Percentiles rank a stretch among this genome's conserved stretches.
Evolutionary conservation across 441 rosid genomes (phyloP).

Genomic region (Pelargonium myrrhifolium): DNA sequence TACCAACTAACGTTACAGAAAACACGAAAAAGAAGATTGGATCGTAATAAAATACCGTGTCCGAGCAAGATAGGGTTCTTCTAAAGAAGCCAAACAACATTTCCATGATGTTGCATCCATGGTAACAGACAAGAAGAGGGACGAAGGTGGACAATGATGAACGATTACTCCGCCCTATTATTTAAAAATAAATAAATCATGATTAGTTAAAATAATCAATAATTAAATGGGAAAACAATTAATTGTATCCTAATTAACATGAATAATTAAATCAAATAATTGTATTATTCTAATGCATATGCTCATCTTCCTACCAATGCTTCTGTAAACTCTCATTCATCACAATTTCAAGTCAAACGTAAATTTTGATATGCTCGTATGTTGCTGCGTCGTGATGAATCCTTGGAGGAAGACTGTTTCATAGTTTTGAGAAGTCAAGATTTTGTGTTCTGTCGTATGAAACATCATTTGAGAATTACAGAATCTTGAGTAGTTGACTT

Average conservation of each 20-base stretch:
- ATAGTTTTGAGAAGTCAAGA: slow-evolving; percentile 2
- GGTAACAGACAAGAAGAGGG: slow-evolving; percentile 50
- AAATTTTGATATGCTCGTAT: slow-evolving; percentile 16
- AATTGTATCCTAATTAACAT: slow-evolving; percentile 19
- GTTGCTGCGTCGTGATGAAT: slow-evolving; percentile 6
- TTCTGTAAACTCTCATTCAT: slow-evolving; percentile 24
- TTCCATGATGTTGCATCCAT: slow-evolving; percentile 34
- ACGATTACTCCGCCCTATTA: slow-evolving; percentile 35
- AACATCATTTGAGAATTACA: neutral
- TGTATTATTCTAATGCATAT: slow-evolving; percentile 31
- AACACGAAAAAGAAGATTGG: neutral
- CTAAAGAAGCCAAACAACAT: slow-evolving; percentile 3
- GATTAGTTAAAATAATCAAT: neutral
- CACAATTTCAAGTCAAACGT: slow-evolving; percentile 48
- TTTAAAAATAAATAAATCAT: slow-evolving; percentile 10
- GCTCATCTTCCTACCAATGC: slow-evolving; percentile 23
- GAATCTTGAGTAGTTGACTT: slow-evolving; percentile 5
- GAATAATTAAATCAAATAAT: slow-evolving; percentile 23
- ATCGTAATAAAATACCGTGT: neutral
- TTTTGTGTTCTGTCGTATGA: neutral
- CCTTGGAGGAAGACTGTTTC: slow-evolving; percentile 8
- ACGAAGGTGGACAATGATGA: slow-evolving; percentile 33
- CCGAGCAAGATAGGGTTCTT: neutral
- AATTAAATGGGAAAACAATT: slow-evolving; percentile 2
- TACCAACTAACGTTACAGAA: neutral